Evolutionary conservation across 2,329 filamentous ascomycete species (phyloP).

Genomic region (Penicillium sp.): DNA sequence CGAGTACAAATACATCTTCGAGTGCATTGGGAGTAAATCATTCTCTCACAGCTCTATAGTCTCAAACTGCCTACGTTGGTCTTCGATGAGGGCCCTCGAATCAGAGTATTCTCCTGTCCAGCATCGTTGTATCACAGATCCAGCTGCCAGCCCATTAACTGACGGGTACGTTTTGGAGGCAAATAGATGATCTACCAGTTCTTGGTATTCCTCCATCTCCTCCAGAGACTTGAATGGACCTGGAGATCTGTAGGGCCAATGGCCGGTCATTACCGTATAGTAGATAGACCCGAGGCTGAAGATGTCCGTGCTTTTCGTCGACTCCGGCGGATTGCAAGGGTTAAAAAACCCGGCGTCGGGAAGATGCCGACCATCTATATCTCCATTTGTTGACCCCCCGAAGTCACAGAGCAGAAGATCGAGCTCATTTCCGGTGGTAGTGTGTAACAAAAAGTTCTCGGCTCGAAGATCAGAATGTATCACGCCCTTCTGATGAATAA

Average conservation of each 20-base stretch:
- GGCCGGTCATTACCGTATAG: constrained; percentile 20
- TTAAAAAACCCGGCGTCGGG: constrained; percentile 28
- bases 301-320: constrained; percentile 14
- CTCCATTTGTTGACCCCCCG: constrained; percentile 33
- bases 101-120: constrained; percentile 2
- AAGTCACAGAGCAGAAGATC: constrained; percentile 35
- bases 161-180: constrained; percentile 7
- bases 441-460: constrained; percentile 33
- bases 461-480: constrained; percentile 37
- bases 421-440: constrained; percentile 16
- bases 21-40: no score
- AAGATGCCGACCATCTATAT: constrained; percentile 28
- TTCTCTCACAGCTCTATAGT: no score
- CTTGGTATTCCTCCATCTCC: constrained; percentile 6
- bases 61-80: no score
- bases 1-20: no score
- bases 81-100: background rate
- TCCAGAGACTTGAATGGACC: constrained; percentile 8
- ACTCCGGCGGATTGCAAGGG: constrained; percentile 9
- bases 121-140: constrained; percentile 3
- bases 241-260: constrained; percentile 10
- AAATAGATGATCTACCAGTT: constrained; percentile 6
- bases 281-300: constrained; percentile 19
- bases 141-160: background rate
- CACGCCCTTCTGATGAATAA: constrained; percentile 31